These are phyloP conservation scores for Psidium friedrichsthalianum DNA, from an alignment of 345 rosid species.

Conservation along the genomic window DNA sequence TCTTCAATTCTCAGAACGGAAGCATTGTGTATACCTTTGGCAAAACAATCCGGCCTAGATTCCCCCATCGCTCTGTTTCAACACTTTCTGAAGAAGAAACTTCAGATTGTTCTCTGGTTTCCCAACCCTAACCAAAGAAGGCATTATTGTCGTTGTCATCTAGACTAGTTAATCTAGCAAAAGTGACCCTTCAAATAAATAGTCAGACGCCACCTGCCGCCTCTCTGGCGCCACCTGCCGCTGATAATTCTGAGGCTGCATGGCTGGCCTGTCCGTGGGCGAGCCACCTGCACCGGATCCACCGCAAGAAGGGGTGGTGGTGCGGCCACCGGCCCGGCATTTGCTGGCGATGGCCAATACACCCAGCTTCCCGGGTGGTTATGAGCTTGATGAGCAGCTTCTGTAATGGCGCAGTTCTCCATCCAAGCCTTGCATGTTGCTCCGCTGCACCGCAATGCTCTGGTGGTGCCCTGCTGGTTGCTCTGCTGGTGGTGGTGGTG, in stretches of 20 bases:
- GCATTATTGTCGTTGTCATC: background rate
- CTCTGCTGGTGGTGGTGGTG: constrained; percentile 21
- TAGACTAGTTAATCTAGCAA: background rate
- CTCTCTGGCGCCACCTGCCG: constrained; percentile 47
- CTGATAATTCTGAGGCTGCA: constrained; percentile 33
- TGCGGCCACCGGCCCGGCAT: constrained; percentile 8
- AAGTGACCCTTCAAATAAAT: background rate
- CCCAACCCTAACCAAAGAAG: constrained; percentile 57
- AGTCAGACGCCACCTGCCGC: constrained; percentile 40
- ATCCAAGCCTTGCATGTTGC: constrained; percentile 30
- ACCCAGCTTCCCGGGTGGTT: constrained; percentile 43
- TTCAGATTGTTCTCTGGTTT: constrained; percentile 87
- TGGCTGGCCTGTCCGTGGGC: constrained; percentile 22
- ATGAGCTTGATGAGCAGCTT: constrained; percentile 3
- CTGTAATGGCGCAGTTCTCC: constrained; percentile 14
- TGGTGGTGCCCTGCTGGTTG: constrained; percentile 9
- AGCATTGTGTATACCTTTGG: constrained; percentile 45
- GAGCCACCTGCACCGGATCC: background rate
- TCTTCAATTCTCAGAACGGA: background rate
- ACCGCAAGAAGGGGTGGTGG: background rate
- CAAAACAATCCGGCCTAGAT: constrained; percentile 86
- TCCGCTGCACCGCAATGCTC: background rate
- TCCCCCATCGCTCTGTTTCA: constrained; percentile 99
- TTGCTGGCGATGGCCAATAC: constrained; percentile 37
- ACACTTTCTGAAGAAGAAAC: constrained; percentile 88